Evolutionary conservation across 306 rosid species (phyloP).

Genomic region (Prunus salicina): DNA sequence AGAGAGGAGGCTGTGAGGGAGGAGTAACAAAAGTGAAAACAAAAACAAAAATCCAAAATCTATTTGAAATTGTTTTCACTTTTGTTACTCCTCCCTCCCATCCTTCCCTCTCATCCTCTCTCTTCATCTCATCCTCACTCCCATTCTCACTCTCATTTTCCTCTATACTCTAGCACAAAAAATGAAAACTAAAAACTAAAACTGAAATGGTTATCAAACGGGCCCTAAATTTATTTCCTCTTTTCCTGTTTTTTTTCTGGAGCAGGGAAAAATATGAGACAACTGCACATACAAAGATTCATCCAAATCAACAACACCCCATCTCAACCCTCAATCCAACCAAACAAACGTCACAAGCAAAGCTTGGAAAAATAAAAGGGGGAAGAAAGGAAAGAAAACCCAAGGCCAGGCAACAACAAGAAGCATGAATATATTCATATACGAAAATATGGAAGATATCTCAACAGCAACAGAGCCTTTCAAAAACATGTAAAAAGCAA

Average conservation of each 20-base stretch:
- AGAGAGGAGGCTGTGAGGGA: no score
- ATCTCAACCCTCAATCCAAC: neutral
- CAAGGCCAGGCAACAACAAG: neutral
- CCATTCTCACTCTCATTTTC: no score
- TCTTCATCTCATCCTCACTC: no score
- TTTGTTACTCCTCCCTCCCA: no score
- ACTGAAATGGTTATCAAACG: no score
- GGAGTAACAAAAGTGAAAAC: no score
- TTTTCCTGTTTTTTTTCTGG: neutral
- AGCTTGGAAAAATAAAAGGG: neutral
- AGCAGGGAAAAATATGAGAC: neutral
- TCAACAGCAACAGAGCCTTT: neutral
- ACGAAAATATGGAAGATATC: neutral
- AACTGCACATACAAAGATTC: neutral
- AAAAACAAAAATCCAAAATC: no score
- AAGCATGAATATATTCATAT: neutral
- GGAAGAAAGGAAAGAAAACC: neutral
- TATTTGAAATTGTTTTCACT: no score
- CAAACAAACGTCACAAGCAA: neutral
- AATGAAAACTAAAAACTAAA: no score
- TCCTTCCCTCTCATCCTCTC: no score
- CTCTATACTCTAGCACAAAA: no score
- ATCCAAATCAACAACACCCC: neutral
- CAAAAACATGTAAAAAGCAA: slow-evolving; percentile 6
- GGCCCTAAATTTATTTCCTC: neutral